These are phyloP conservation scores for Lodderomyces theae DNA, from an alignment of 1,139 yeast species.

Conservation along the genomic window DNA sequence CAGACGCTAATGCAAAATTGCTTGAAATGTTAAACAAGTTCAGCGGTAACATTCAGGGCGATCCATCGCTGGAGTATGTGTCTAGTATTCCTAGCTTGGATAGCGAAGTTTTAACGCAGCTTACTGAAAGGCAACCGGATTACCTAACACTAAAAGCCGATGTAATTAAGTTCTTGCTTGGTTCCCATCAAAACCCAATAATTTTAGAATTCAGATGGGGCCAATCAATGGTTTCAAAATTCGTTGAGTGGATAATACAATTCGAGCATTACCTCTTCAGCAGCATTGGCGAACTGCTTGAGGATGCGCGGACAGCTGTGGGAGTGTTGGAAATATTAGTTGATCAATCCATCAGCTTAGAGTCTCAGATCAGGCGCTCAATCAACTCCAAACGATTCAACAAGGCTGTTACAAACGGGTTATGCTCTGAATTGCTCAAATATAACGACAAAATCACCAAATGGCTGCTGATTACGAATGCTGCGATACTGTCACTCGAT, in stretches of 20 bases:
- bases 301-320: constrained; percentile 15
- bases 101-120: neutral
- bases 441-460: constrained; percentile 35
- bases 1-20: constrained; percentile 34
- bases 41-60: constrained; percentile 20
- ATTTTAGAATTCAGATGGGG: constrained; percentile 29
- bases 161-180: constrained; percentile 41
- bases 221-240: constrained; percentile 19
- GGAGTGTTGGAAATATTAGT: constrained; percentile 56
- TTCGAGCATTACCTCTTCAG: constrained; percentile 22
- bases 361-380: constrained; percentile 27
- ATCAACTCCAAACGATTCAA: constrained; percentile 20
- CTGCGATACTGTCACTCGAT: constrained; percentile 4
- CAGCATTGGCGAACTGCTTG: neutral
- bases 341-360: constrained; percentile 42
- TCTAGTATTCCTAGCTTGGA: neutral
- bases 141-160: constrained; percentile 46
- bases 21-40: constrained; percentile 40
- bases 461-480: constrained; percentile 32
- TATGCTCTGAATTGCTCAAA: constrained; percentile 37
- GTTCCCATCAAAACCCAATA: constrained; percentile 17
- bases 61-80: neutral
- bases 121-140: constrained; percentile 27
- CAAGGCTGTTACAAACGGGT: constrained; percentile 21
- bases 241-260: constrained; percentile 37